These are phyloP conservation scores for Solanum commersonii DNA, from an alignment of 257 asterid species.

Conservation along the genomic window DNA sequence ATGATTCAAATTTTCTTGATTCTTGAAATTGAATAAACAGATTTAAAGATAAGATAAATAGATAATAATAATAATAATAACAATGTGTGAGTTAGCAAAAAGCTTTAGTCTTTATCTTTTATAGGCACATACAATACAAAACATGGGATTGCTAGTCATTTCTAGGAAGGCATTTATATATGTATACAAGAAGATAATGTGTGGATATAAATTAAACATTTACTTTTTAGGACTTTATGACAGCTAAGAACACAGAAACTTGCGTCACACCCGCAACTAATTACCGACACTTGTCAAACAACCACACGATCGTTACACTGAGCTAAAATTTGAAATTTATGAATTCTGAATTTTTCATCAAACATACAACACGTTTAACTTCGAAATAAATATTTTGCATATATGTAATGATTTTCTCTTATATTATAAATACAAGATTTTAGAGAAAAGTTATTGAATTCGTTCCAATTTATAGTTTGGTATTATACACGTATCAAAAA, in stretches of 20 bases:
- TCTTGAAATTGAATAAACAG: neutral
- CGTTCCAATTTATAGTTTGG: accelerated
- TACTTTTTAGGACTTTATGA: neutral
- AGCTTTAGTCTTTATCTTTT: neutral
- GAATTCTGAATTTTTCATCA: neutral
- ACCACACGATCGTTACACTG: neutral
- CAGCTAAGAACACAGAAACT: neutral
- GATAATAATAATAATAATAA: too few species aligned
- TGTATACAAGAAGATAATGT: neutral
- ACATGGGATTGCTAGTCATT: neutral
- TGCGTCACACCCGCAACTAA: neutral
- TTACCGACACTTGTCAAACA: neutral
- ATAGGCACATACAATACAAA: neutral
- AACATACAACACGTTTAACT: neutral
- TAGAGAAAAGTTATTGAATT: neutral
- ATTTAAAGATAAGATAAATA: neutral
- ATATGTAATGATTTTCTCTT: neutral
- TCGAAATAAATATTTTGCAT: neutral
- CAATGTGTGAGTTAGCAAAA: neutral
- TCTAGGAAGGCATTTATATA: neutral
- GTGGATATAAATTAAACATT: neutral
- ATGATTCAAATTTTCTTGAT: neutral
- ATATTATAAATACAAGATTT: neutral
- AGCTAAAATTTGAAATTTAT: neutral
- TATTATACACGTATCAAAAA: neutral